A percentile compares a stretch with the other conserved stretches of the same genome.
Conservation (phyloP, 805 yeast species). For the Saturnispora quitensis region DNA sequence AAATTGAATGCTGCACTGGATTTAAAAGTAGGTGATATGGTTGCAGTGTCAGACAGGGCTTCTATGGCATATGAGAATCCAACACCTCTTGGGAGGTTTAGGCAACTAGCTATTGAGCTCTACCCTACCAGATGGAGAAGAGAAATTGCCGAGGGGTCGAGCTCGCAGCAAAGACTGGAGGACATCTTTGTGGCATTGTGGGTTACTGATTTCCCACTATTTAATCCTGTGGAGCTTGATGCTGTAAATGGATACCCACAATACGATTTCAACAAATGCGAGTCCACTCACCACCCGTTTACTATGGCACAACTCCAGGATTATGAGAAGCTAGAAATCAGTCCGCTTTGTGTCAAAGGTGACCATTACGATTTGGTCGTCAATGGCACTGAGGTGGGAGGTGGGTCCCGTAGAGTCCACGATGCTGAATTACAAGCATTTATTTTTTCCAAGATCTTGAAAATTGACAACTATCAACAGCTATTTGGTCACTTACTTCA, state of each 20-base stretch:
- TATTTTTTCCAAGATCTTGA: slow-evolving; percentile 56
- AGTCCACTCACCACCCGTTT: slow-evolving; percentile 94
- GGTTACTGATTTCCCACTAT: slow-evolving; percentile 90
- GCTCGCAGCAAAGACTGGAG: slow-evolving; percentile 14
- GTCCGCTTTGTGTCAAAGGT: slow-evolving; percentile 65
- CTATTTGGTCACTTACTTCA: slow-evolving; percentile 79
- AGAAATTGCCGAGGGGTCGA: slow-evolving; percentile 16
- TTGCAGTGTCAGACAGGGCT: slow-evolving; percentile 75
- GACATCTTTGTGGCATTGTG: slow-evolving; percentile 58
- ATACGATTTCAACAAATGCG: slow-evolving; percentile 40
- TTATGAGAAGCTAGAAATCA: slow-evolving; percentile 41
- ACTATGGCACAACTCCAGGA: slow-evolving; percentile 81
- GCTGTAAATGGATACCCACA: slow-evolving; percentile 39
- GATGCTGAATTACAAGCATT: slow-evolving; percentile 70
- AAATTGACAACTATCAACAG: slow-evolving; percentile 46
- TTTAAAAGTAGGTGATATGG: slow-evolving; percentile 57
- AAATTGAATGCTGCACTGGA: slow-evolving; percentile 29
- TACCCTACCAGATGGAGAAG: slow-evolving; percentile 46
- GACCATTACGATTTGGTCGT: slow-evolving; percentile 91
- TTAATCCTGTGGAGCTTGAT: slow-evolving; percentile 57
- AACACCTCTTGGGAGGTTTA: slow-evolving; percentile 81
- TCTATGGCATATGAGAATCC: slow-evolving; percentile 77
- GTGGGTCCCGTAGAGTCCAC: slow-evolving; percentile 94
- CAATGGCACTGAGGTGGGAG: slow-evolving; percentile 94
- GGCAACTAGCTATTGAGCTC: slow-evolving; percentile 61